Evolutionary conservation across 2,329 filamentous ascomycete genomes (phyloP), one percentile per base, ranked within the genome.

Genomic region (Penicillium rolfsii): DNA sequence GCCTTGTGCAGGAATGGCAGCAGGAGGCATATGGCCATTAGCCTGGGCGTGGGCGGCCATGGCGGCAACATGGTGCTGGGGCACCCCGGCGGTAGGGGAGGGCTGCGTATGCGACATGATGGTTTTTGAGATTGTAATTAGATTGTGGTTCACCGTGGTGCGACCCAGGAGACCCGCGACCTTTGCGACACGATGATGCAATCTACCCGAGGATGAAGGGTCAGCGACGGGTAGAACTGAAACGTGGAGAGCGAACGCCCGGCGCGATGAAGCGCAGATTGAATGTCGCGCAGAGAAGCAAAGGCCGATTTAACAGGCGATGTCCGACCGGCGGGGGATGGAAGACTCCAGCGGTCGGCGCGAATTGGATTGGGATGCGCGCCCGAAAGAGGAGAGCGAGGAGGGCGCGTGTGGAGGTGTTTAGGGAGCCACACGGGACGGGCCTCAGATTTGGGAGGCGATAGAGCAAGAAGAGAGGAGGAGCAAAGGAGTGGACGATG

Each of bases 21-120:
- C 40, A 16, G 53, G 41, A 35, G 53, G 84, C 67, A 89, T 86
- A 60, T 87, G 87, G 56, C 85, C 86, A 58, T 75, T 75, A 52
- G 71, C 73, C 55, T 73, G 72, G 12, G 69, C 66, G 46, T 75
- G 73, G 38, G 71, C 70, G 6, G 71, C 73, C 57, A 74, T 65
- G 59, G 71, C 64, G 12, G 58, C 62, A 35, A 62, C 71, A 80
- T 89, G 87, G 72, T 88, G 87, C 62, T 83, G 81, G 64, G 84
- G 81, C 80, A 93, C 90, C 75, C 83, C 85, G 79, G 91, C 90
- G 61, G 90, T 90, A 43, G 91, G 91, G 70, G 91, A 94, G 45
- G 89, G 88, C 73, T 93, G 91, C 71, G 91, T 89, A 77, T 91
- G 90, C 70, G 89, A 88, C 89, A 91, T 91, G 66, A 64, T 78